A percentile compares a stretch with the other conserved stretches of the same genome.
Evolutionary conservation across 306 rosid species (phyloP).

Genomic region (Lathyrus oleraceus): DNA sequence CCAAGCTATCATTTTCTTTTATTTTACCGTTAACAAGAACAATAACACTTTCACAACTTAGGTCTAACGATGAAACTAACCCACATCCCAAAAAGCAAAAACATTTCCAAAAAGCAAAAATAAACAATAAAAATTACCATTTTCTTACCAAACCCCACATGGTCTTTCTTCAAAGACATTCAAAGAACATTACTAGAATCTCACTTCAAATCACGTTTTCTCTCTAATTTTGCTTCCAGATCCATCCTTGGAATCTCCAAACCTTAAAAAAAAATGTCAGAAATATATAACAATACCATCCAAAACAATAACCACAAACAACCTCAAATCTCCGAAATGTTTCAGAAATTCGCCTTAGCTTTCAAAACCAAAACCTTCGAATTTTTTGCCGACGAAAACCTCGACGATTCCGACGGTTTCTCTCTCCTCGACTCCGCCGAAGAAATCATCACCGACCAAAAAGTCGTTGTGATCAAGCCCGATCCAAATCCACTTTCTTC

Average conservation of each 20-base stretch:
- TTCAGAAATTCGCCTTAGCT: conserved; percentile 91
- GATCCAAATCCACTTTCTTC: conserved; percentile 50
- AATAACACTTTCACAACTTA: background rate
- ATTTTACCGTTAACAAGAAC: conserved; percentile 31
- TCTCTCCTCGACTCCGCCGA: conserved; percentile 88
- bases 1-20: background rate
- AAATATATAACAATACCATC: conserved; percentile 50
- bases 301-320: conserved; percentile 44
- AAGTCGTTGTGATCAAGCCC: conserved; percentile 92
- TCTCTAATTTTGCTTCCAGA: background rate
- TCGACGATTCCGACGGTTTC: conserved; percentile 70
- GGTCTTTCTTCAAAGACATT: conserved; percentile 38
- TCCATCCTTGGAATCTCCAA: conserved; percentile 19
- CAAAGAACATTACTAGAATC: conserved; percentile 35
- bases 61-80: background rate
- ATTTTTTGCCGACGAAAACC: conserved; percentile 72
- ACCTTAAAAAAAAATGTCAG: conserved; percentile 43
- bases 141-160: conserved; percentile 27
- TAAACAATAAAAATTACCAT: background rate
- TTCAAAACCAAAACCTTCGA: conserved; percentile 89
- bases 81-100: background rate
- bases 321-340: conserved; percentile 97
- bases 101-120: background rate
- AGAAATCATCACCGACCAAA: conserved; percentile 87
- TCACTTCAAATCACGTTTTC: conserved; percentile 9